Conservation (phyloP, 768 basidiomycete species). For the Mycena latifolia region DNA sequence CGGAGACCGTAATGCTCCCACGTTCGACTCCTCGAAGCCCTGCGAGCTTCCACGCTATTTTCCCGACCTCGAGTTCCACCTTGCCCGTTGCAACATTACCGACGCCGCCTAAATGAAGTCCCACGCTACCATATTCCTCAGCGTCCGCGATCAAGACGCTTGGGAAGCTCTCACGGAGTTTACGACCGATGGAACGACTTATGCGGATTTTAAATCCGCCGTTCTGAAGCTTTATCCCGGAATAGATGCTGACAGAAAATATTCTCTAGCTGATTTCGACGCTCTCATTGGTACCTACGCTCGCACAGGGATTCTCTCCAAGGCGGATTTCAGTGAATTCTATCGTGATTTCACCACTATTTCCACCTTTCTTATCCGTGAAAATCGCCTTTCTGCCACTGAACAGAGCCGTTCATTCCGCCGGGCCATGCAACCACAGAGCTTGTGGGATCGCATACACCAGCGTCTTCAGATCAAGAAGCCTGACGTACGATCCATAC, state of each 20-base stretch:
- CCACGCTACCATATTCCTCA: conserved; percentile 27
- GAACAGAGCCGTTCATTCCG: conserved; percentile 35
- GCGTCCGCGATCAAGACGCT: conserved; percentile 29
- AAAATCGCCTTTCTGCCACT: too few relatives aligned
- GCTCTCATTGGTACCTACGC: conserved; percentile 35
- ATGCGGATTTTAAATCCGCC: conserved; percentile 38
- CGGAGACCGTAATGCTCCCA: conserved; percentile 35
- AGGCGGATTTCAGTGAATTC: conserved; percentile 35
- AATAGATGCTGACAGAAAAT: conserved; percentile 32
- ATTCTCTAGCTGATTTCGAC: conserved; percentile 38
- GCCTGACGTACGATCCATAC: conserved; percentile 35
- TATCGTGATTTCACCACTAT: conserved; percentile 38
- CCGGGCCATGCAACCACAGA: conserved; percentile 19
- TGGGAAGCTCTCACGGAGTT: conserved; percentile 36
- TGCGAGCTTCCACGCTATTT: conserved; percentile 37
- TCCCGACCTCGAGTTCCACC: conserved; percentile 30
- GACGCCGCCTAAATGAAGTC: conserved; percentile 30
- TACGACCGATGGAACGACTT: conserved; percentile 16
- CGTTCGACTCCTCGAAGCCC: conserved; percentile 35
- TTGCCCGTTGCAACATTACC: conserved; percentile 16
- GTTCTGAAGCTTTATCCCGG: conserved; percentile 41
- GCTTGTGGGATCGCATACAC: conserved; percentile 6
- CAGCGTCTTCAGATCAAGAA: conserved; percentile 32
- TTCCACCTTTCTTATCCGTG: conserved; percentile 12
- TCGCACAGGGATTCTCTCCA: conserved; percentile 29